Evolutionary conservation across 2,329 filamentous ascomycete species (phyloP), one percentile per base, ranked within the genome.

Genomic region (Fusarium chaquense): DNA sequence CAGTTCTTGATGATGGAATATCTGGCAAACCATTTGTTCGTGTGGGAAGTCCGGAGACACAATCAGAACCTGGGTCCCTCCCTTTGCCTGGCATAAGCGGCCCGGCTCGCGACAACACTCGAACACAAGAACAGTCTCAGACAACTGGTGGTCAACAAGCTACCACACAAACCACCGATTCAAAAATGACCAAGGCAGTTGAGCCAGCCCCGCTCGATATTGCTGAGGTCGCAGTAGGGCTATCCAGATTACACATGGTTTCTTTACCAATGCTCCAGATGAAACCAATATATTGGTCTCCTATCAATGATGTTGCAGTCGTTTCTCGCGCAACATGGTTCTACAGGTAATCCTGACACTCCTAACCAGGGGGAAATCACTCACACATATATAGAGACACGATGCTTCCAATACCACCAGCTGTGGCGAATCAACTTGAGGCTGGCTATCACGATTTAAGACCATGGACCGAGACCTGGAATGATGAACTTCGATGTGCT

Each of bases 241-340:
- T 96, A 8, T 97, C 94, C n/a, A 88, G 94, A 70, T 83, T 99
- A 61, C 95, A 99, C 77, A 87, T 94, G 75, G 95, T 98, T 2
- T 90, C 92, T 61, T 84, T 98, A 72, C 94, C 95, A 24, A 87
- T 87, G 55, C 81, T 97, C 35, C 86, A 93, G 75, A 97, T 99
- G 94, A 93, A 94, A 78, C 96, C 96, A 0, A 98, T 98, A 63
- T 99, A 99, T 78, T 99, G 96, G 96, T 94, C 91, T 20, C 95
- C 96, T 10, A 87, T 98, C 33, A 94, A 97, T 74, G 96, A 98
- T 75, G 87, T 97, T 33, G 91, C 93, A 9, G 85, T 90, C 36
- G 94, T 98, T 3, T 86, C 91, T 60, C 87, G 96, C 70, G 94
- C 92, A 1, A 98, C 95, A 1, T 99, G 96, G 96, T 99, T 99